A percentile compares a stretch with the other conserved stretches of the same genome.
phyloP scores from a whole-genome alignment of 2,329 filamentous ascomycete genomes.

The Alternaria sp. region DNA sequence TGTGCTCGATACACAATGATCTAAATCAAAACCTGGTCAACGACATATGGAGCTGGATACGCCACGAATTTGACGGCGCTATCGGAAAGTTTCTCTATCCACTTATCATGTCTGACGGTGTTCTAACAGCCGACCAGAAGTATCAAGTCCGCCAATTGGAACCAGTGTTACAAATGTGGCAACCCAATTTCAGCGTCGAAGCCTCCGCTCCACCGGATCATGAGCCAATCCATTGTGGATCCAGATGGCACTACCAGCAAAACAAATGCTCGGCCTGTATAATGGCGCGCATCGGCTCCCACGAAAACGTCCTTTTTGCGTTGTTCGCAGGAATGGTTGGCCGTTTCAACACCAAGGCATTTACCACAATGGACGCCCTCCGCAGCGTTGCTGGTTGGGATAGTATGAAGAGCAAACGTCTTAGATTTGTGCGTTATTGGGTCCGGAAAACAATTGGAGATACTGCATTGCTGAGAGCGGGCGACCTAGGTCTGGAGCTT shows the following conservation, averaged over 20 bases:
- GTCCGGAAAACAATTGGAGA: slow-evolving; percentile 23
- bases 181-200: slow-evolving; percentile 22
- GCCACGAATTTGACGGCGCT: slow-evolving; percentile 31
- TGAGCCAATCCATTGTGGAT: slow-evolving; percentile 21
- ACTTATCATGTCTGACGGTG: slow-evolving; percentile 26
- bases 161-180: slow-evolving; percentile 40
- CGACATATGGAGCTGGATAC: slow-evolving; percentile 34
- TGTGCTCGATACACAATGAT: slow-evolving; percentile 37
- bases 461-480: slow-evolving; percentile 21
- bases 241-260: slow-evolving; percentile 32
- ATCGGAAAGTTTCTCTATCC: slow-evolving; percentile 40
- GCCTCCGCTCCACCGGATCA: slow-evolving; percentile 26
- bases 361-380: slow-evolving; percentile 1
- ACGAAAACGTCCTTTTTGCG: slow-evolving; percentile 32
- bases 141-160: slow-evolving; percentile 35
- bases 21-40: slow-evolving; percentile 30
- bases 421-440: slow-evolving; percentile 39
- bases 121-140: slow-evolving; percentile 28
- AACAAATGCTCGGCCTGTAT: slow-evolving; percentile 42
- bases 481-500: slow-evolving; percentile 33
- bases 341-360: slow-evolving; percentile 13
- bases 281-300: slow-evolving; percentile 39
- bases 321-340: slow-evolving; percentile 40
- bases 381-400: slow-evolving; percentile 15
- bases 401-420: slow-evolving; percentile 26